Conservation (phyloP, 2,329 filamentous ascomycete species). For the Pseudomassariella vexata region DNA sequence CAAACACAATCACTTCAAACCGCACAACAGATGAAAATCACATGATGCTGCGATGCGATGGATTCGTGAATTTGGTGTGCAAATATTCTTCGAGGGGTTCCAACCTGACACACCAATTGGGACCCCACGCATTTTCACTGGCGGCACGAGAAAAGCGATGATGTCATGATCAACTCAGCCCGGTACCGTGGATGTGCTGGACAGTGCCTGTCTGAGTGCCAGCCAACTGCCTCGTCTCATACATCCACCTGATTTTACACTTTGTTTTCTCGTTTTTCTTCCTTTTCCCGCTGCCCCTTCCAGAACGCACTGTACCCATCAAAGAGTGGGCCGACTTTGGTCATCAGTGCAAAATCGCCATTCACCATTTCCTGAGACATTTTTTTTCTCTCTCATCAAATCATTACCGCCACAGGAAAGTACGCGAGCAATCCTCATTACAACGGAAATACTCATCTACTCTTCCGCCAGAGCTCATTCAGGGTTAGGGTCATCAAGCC, state of each 20-base stretch:
- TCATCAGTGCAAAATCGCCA: not conserved
- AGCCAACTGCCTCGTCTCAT: not conserved
- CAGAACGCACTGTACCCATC: too few relatives aligned
- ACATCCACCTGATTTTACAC: not conserved
- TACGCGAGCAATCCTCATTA: slow-evolving; percentile 5
- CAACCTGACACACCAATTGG: not conserved
- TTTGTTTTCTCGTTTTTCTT: not conserved
- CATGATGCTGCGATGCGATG: not conserved
- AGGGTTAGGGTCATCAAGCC: too few relatives aligned
- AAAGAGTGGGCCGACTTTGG: too few relatives aligned
- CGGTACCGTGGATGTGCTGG: slow-evolving; percentile 1
- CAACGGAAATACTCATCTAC: too few relatives aligned
- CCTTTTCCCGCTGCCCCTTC: too few relatives aligned
- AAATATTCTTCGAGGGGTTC: not conserved
- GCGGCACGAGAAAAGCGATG: not conserved
- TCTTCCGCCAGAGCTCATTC: too few relatives aligned
- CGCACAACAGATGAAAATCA: not conserved
- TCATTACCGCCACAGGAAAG: slow-evolving; percentile 4
- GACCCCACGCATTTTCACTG: not conserved
- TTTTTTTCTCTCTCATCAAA: slow-evolving; percentile 1
- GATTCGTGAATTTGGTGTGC: not conserved
- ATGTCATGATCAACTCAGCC: slow-evolving; percentile 4
- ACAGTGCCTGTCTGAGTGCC: not conserved
- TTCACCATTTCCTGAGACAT: not conserved
- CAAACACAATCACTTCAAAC: not conserved